Base-by-base conservation (phyloP, 2,329 filamentous ascomycete genomes). In the Claviceps cyperi region DNA sequence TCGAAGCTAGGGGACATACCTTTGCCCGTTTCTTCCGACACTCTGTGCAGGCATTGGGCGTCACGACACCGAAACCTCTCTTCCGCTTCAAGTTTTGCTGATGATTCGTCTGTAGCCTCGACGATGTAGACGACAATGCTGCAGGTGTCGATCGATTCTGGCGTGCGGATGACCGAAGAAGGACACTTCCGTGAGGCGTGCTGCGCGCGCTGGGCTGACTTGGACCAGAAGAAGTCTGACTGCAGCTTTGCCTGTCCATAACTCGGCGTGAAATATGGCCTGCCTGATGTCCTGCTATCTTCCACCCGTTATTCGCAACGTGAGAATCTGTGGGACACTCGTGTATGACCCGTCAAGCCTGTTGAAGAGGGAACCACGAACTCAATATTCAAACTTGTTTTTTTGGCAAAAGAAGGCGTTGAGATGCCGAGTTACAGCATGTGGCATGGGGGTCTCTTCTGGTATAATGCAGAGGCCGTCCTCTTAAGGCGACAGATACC, bases 11-110 rank as follows among this genome's bases (percentile, higher is more conserved):
- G 5, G 36, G n/a, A 47, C 47, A 36, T 65, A 77, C 76, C 71
- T 80, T 80, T 56, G 77, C 76, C 51, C 77, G 75, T 62, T 79
- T 80, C 65, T 79, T 80, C 50, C 76, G 72, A 57, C 77, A 80
- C 59, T 80, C 77, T 17, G 74, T 79, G 59, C 77, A 80, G 22
- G 77, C 77, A 62, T 79, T 80, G 41, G 75, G 74, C 4, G 77
- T 80, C 13, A 80, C 75, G 1, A 78, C 64, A 17, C 77, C 77
- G 4, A 76, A 58, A 1, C 76, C 77, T 46, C 77, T 70, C 46
- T 73, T 69, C 15, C 76, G 67, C 59, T 78, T 80, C 3, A 73
- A 73, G 19, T 50, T 55, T 24, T 54, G 52, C 15, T 46, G 65
- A 59, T 49, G 67, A 62, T 3, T 58, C 46, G 51, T 59, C 55